These are phyloP conservation scores for Pichia manshurica DNA, from an alignment of 805 yeast genomes.

Conservation along the genomic window DNA sequence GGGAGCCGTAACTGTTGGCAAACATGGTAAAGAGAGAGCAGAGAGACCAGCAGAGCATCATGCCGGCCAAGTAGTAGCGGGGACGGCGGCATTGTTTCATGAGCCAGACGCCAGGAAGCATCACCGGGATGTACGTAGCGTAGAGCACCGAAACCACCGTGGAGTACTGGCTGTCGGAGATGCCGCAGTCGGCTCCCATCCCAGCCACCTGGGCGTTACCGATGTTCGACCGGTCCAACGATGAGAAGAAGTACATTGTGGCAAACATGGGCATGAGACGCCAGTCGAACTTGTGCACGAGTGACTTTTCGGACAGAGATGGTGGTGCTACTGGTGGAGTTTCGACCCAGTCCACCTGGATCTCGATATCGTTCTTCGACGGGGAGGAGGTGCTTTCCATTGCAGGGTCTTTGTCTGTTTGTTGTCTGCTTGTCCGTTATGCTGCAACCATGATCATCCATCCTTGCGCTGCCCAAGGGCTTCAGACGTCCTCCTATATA, in stretches of 20 bases:
- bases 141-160: slow-evolving; percentile 5
- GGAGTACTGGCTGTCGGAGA: slow-evolving; percentile 3
- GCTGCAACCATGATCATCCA: no score
- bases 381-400: background rate
- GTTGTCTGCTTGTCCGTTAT: no score
- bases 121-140: slow-evolving; percentile 7
- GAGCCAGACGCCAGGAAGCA: slow-evolving; percentile 9
- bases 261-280: slow-evolving; percentile 10
- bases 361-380: background rate
- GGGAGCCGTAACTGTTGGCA: slow-evolving; percentile 3
- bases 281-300: slow-evolving; percentile 7
- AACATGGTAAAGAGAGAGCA: slow-evolving; percentile 6
- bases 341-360: background rate
- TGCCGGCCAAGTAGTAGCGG: background rate
- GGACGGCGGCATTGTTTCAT: slow-evolving; percentile 6
- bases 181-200: slow-evolving; percentile 4
- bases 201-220: slow-evolving; percentile 10
- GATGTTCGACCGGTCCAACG: slow-evolving; percentile 9
- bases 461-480: no score
- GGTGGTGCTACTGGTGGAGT: background rate
- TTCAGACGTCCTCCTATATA: no score
- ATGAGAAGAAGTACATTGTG: slow-evolving; percentile 7
- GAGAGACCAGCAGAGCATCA: slow-evolving; percentile 5
- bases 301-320: background rate
- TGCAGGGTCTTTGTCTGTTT: no score